Conservation (phyloP, 75 land plant genomes). For the Picea sitchensis region DNA sequence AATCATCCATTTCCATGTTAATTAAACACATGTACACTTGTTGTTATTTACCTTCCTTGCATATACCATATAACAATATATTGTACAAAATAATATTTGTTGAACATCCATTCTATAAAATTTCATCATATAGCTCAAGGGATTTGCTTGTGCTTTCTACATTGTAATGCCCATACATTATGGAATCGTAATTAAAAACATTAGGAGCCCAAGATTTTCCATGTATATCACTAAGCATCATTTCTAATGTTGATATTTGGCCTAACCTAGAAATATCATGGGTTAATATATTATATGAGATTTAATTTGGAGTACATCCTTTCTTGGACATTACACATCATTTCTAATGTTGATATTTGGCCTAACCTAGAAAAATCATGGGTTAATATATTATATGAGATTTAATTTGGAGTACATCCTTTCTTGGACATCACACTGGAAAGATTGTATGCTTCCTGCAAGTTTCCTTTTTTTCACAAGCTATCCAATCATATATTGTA, state of each 20-base stretch:
- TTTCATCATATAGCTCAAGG: constrained; percentile 17
- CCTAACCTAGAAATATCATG: constrained; percentile 26
- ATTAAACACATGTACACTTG: too few relatives aligned
- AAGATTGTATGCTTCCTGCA: too few relatives aligned
- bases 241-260: neutral
- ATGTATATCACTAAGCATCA: too few relatives aligned
- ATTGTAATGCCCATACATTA: constrained; percentile 31
- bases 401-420: too few relatives aligned
- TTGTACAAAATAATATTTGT: constrained; percentile 31
- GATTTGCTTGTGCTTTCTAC: constrained; percentile 19
- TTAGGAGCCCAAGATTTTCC: too few relatives aligned
- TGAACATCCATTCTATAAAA: constrained; percentile 18
- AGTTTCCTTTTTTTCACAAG: too few relatives aligned
- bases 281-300: constrained; percentile 43
- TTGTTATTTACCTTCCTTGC: constrained; percentile 13
- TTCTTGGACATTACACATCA: neutral
- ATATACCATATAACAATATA: constrained; percentile 31
- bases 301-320: constrained; percentile 24
- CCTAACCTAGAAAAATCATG: too few relatives aligned
- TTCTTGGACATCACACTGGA: too few relatives aligned
- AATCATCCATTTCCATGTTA: too few relatives aligned
- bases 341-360: too few relatives aligned
- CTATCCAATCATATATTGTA: too few relatives aligned
- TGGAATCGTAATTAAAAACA: constrained; percentile 21
- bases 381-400: too few relatives aligned